Base-by-base conservation (phyloP, 768 basidiomycete genomes). In the Hygrophoropsis aurantiaca region DNA sequence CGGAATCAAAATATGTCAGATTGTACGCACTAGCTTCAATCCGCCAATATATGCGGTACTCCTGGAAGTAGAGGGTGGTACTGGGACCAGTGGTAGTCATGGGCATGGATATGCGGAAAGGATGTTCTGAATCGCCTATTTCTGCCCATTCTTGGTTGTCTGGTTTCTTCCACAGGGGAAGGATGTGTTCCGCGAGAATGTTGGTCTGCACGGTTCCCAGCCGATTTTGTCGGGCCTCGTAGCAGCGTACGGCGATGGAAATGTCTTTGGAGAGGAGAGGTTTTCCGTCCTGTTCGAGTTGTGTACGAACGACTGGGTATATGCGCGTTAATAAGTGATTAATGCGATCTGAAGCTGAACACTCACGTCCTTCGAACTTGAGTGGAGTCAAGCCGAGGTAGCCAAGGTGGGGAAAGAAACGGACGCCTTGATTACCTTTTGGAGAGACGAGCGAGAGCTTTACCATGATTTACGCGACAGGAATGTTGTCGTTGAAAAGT, bases 371-470 rank as follows among this genome's bases (percentile, higher is more conserved):
- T 70, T 90, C 85, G 58, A 90, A 78, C 58, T 77, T 80, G 68
- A 92, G 72, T 46, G 85, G 82, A 36, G 87, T 90, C 59, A 93
- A 76, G 54, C 87, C 90, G 54, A 92, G 82, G 68, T 82, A 85
- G 60, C 90, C 90, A 45, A 71, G 67, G 74, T 81, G 72, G 41
- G 90, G 90, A 66, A 88, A 92, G 67, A 77, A 85, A 46, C 81
- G 78, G 47, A 79, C 74, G 51, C 80, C 80, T 54, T 80, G 73
- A 66, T 87, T 89, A 58, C 84, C 85, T 73, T 81, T 83, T 52
- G 80, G 66, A 46, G 85, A 84, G 72, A 77, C 64, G 58, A 91
- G 78, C 56, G 75, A 62, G 58, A 90, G 74, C 53, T 81, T 79
- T 64, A 90, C 84, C 87, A 90, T 88, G 49, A 54, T 50, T 41